Evolutionary conservation across 139 green algal genomes (phyloP), one percentile per base, ranked within the genome.

Genomic region (Parachlorella kessleri): DNA sequence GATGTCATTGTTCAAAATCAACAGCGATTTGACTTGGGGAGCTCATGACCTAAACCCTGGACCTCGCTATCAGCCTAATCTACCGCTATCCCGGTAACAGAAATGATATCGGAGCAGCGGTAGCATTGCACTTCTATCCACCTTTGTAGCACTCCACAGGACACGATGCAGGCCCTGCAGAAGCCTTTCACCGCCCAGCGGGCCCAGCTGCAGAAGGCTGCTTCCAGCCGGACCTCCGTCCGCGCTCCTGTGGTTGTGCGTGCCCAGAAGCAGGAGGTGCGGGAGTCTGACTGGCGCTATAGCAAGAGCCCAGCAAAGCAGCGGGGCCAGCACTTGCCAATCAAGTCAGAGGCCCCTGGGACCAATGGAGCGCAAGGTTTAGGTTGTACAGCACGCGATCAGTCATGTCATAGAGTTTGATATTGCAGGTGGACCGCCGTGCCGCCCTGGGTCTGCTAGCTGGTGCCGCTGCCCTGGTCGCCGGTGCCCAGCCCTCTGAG

Each of bases 371-470:
- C 55, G 73, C 18, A 38, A 71, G 73, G 14, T 6, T 33, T 64
- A 64, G 24, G 32, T 3, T 59, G 42, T 42, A 35, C 18, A 40
- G 5, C n/a, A n/a, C 38, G 30, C 30, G 24, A 32, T 78, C 24
- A 67, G 33, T 32, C 42, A 40, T 55, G 6, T 36, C n/a, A 23
- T 23, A 14, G 10, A 23, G 10, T 6, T 18, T 32, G 30, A 18
- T 55, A n/a, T 64, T 75, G 48, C 68, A 74, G 81, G 82, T 89
- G 54, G 72, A 79, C 79, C 91, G 92, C 83, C 93, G 93, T 78
- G 88, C 91, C 73, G 87, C 89, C 70, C 86, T 97, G 79, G 90
- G 86, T 64, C 59, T 90, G 59, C 76, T 96, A 40, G 89, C 90
- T 63, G 86, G 84, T 35, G 86, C 85, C 66, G 89, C 89, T 33